A percentile compares a stretch with the other conserved stretches of the same genome.
These are phyloP conservation scores for Globisporangium nodosum DNA, from an alignment of 352 stramenopile species.

Conservation along the genomic window DNA sequence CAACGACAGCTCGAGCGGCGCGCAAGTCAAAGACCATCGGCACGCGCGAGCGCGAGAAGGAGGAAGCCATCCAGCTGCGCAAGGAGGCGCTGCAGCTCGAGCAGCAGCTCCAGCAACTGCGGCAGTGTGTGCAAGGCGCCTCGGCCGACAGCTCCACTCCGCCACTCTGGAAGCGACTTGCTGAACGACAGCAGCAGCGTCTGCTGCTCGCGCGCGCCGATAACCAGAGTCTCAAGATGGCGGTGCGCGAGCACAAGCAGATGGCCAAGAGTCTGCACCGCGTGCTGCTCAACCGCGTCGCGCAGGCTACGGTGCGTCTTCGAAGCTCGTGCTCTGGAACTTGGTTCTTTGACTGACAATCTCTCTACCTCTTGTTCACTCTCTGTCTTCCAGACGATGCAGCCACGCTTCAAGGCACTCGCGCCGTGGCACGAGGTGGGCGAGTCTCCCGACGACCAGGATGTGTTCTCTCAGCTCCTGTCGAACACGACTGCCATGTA, in stretches of 20 bases:
- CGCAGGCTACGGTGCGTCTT: no score
- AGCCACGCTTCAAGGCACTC: background rate
- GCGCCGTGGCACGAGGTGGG: conserved; percentile 8
- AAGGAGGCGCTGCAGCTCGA: conserved; percentile 3
- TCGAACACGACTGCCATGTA: conserved; percentile 1
- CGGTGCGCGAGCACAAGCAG: background rate
- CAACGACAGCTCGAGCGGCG: background rate
- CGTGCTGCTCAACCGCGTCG: no score
- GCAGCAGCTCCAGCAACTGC: conserved; percentile 3
- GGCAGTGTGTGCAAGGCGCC: conserved; percentile 1
- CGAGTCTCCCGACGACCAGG: background rate
- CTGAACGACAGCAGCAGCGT: background rate
- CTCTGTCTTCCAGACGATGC: no score
- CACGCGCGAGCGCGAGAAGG: background rate
- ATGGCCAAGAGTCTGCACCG: no score
- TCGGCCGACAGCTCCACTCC: background rate
- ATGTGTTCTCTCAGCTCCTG: conserved; percentile 1
- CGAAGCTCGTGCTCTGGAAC: no score
- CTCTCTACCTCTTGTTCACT: no score
- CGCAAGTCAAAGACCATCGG: background rate
- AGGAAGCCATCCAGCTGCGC: conserved; percentile 1
- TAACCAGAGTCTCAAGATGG: background rate
- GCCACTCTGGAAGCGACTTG: background rate
- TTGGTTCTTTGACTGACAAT: no score
- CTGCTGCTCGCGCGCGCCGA: conserved; percentile 1